phyloP scores from a whole-genome alignment of 108 stramenopile genomes.

The Skeletonema costatum region DNA sequence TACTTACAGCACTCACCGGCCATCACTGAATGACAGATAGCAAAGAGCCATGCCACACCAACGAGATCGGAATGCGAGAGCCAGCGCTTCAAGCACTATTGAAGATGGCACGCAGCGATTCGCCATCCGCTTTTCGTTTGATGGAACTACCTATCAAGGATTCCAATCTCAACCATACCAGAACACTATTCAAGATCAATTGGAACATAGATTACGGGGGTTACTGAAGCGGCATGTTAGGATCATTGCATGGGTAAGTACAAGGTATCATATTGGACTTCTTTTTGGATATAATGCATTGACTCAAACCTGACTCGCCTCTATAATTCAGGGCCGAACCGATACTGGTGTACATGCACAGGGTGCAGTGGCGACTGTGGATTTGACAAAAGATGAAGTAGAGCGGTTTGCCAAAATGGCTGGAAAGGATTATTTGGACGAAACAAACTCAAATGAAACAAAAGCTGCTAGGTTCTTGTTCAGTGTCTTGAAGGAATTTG shows the following conservation, averaged over 20 bases:
- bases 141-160: conserved; percentile 33
- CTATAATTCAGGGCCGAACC: too few species aligned
- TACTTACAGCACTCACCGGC: too few species aligned
- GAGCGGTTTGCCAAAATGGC: background rate
- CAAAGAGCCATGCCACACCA: conserved; percentile 28
- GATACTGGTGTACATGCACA: conserved; percentile 32
- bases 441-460: background rate
- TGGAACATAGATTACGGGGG: conserved; percentile 13
- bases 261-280: too few species aligned
- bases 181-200: conserved; percentile 39
- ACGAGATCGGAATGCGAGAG: conserved; percentile 30
- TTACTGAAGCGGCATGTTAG: conserved; percentile 18
- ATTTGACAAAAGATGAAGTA: conserved; percentile 21
- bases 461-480: conserved; percentile 22
- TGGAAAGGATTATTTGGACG: background rate
- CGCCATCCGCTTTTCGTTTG: conserved; percentile 28
- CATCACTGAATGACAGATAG: too few species aligned
- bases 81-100: background rate
- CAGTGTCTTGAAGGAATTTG: conserved; percentile 24
- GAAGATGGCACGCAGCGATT: conserved; percentile 9
- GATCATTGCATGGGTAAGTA: conserved; percentile 33
- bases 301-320: too few species aligned
- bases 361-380: conserved; percentile 24
- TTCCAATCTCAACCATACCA: conserved; percentile 36
- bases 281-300: too few species aligned